phyloP scores from a whole-genome alignment of 257 asterid species.

The Scutellaria baicalensis region DNA sequence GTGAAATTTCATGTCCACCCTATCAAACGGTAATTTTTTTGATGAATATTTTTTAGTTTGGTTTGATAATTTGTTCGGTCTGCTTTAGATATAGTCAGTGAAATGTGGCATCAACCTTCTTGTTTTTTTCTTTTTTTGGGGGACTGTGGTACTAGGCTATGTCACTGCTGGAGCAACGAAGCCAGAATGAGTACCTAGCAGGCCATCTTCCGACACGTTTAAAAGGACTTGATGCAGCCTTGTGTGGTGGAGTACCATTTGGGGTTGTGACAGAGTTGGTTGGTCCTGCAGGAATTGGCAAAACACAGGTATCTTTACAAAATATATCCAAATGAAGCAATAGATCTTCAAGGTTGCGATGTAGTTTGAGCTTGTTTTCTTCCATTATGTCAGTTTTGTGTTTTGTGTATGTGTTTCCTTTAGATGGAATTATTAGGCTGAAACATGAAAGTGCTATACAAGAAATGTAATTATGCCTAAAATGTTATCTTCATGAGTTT shows the following conservation, averaged over 20 bases:
- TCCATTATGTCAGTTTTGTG: neutral
- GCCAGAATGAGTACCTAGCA: slow-evolving; percentile 48
- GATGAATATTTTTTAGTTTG: neutral
- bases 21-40: slow-evolving; percentile 52
- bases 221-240: slow-evolving; percentile 67
- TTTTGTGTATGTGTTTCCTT: neutral
- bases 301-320: slow-evolving; percentile 54
- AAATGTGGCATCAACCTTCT: neutral
- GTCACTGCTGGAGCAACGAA: slow-evolving; percentile 54
- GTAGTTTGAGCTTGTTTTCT: neutral
- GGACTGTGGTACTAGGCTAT: slow-evolving; percentile 41
- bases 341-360: neutral
- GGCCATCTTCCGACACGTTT: slow-evolving; percentile 84
- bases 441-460: neutral
- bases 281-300: slow-evolving; percentile 94
- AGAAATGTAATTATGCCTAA: neutral
- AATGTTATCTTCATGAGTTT: neutral
- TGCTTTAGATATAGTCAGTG: neutral
- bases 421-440: neutral
- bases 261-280: slow-evolving; percentile 84
- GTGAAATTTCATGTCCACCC: slow-evolving; percentile 74
- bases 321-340: neutral
- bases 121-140: neutral
- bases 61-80: neutral
- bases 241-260: slow-evolving; percentile 88